phyloP scores from a whole-genome alignment of 257 asterid genomes.

The Solanum okadae region DNA sequence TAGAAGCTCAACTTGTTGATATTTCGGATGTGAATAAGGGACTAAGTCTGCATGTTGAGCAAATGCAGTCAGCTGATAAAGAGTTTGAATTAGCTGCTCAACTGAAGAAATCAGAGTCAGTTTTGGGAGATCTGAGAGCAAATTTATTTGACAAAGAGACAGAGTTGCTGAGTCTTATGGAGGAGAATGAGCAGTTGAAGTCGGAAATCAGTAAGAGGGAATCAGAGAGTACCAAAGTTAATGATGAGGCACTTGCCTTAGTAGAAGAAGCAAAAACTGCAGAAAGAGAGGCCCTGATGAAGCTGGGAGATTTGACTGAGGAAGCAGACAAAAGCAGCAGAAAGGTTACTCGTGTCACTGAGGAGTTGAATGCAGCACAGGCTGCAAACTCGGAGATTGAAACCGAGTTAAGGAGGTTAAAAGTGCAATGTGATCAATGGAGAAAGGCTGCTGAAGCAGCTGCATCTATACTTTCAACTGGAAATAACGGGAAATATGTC shows the following conservation, averaged over 20 bases:
- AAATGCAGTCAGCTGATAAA: conserved; percentile 2
- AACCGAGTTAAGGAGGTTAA: conserved; percentile 65
- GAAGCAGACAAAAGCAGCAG: conserved; percentile 61
- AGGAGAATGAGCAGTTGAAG: conserved; percentile 57
- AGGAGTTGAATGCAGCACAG: conserved; percentile 76
- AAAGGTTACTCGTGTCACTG: conserved; percentile 39
- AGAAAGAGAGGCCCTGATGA: conserved; percentile 52
- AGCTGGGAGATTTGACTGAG: conserved; percentile 51
- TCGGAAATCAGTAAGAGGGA: conserved; percentile 42
- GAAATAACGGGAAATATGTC: conserved; percentile 43
- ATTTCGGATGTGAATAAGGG: conserved; percentile 11
- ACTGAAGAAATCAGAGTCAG: conserved; percentile 25
- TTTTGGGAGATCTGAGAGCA: conserved; percentile 31
- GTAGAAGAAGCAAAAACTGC: conserved; percentile 47
- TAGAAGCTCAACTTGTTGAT: conserved; percentile 22
- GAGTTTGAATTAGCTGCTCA: conserved; percentile 23
- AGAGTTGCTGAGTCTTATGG: conserved; percentile 28
- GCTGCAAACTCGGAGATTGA: conserved; percentile 62
- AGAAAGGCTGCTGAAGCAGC: conserved; percentile 97
- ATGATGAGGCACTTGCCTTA: conserved; percentile 31
- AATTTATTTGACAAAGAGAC: conserved; percentile 40
- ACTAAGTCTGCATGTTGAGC: conserved; percentile 9
- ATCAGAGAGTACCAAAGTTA: conserved; percentile 20
- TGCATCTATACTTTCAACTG: conserved; percentile 64
- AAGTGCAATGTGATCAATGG: conserved; percentile 94